phyloP scores from a whole-genome alignment of 2,329 filamentous ascomycete genomes.

The Helminthosporium solani region DNA sequence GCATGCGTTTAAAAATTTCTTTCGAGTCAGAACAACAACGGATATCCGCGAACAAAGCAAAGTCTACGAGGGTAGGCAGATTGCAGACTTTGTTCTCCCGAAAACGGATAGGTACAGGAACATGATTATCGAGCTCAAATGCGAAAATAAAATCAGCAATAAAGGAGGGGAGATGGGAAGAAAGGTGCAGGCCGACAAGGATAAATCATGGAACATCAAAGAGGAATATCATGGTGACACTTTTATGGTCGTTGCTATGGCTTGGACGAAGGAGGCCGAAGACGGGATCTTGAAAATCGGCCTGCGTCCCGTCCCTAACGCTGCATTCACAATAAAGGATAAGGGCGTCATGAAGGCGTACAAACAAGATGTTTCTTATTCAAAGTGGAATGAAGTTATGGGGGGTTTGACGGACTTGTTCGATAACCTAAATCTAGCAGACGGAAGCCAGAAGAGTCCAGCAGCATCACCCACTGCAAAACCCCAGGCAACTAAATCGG shows the following conservation, averaged over 20 bases:
- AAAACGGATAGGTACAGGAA: not conserved
- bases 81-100: slow-evolving; percentile 5
- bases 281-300: not conserved
- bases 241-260: slow-evolving; percentile 7
- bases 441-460: no score
- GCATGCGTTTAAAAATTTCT: not conserved
- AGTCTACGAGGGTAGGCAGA: not conserved
- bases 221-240: not conserved
- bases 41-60: not conserved
- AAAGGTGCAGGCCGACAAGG: not conserved
- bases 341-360: not conserved
- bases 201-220: not conserved
- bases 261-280: not conserved
- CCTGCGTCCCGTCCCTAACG: not conserved
- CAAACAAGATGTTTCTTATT: not conserved
- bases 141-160: not conserved
- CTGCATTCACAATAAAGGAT: not conserved
- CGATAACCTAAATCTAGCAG: no score
- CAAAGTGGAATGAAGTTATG: no score
- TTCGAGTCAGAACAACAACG: not conserved
- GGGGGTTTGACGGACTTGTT: no score
- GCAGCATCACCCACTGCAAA: no score
- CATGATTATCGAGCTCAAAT: slow-evolving; percentile 7
- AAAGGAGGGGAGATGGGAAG: not conserved
- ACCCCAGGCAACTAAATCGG: no score